These are phyloP conservation scores for Blechomonas ayalai DNA, from an alignment of 208 protist species.

Conservation along the genomic window DNA sequence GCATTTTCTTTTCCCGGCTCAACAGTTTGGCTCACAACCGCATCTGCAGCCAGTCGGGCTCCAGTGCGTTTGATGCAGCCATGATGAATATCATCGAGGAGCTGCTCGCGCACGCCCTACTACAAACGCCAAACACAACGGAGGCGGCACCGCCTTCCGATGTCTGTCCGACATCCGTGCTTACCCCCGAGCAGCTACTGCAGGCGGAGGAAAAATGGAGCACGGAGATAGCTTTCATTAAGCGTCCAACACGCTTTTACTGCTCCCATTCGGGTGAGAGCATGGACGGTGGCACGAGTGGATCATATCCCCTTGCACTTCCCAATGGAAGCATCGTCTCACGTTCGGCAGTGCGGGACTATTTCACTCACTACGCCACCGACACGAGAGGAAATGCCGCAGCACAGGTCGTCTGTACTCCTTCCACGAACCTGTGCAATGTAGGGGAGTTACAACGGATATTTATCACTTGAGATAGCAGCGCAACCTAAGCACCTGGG, in stretches of 20 bases:
- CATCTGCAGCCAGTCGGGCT: slow-evolving; percentile 63
- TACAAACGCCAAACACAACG: slow-evolving; percentile 1
- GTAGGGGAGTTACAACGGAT: slow-evolving; percentile 10
- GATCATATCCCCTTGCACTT: slow-evolving; percentile 12
- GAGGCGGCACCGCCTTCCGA: background rate
- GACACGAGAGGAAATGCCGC: slow-evolving; percentile 7
- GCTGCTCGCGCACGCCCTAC: slow-evolving; percentile 24
- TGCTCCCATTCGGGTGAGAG: slow-evolving; percentile 25
- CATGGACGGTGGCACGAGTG: slow-evolving; percentile 30
- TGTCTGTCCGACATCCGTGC: background rate
- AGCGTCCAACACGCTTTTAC: slow-evolving; percentile 54
- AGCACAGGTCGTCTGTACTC: slow-evolving; percentile 19
- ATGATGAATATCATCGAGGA: slow-evolving; percentile 78
- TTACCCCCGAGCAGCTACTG: slow-evolving; percentile 50
- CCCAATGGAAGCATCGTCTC: slow-evolving; percentile 22
- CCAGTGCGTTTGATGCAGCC: slow-evolving; percentile 41
- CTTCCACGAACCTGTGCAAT: slow-evolving; percentile 14
- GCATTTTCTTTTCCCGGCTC: background rate
- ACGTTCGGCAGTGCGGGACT: slow-evolving; percentile 11
- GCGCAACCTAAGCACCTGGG: background rate
- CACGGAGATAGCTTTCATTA: slow-evolving; percentile 56
- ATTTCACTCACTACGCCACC: slow-evolving; percentile 9
- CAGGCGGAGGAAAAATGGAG: slow-evolving; percentile 58
- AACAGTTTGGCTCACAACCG: slow-evolving; percentile 19
- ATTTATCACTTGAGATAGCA: slow-evolving; percentile 18